phyloP scores from a whole-genome alignment of 2,329 filamentous ascomycete species.

The Cercospora janseana region DNA sequence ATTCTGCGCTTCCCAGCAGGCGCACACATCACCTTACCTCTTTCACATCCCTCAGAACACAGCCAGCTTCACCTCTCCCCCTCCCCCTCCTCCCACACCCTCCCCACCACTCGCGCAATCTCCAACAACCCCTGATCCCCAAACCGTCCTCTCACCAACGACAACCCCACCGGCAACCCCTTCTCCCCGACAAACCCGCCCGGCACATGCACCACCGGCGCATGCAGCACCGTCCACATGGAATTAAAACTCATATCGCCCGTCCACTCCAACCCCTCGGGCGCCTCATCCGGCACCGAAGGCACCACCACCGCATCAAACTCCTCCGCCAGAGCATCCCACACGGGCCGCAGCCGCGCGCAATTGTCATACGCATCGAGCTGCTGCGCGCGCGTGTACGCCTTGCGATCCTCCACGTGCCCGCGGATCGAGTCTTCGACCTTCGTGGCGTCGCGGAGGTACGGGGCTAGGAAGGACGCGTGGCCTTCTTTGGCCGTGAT shows the following conservation, averaged over 20 bases:
- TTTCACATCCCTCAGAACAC: neutral
- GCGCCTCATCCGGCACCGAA: conserved; percentile 60
- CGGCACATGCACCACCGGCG: conserved; percentile 62
- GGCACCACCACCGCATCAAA: conserved; percentile 60
- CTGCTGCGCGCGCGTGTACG: conserved; percentile 48
- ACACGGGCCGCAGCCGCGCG: conserved; percentile 56
- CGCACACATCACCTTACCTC: no score
- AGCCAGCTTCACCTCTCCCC: neutral
- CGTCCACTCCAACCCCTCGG: conserved; percentile 53
- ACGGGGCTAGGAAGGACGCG: conserved; percentile 50
- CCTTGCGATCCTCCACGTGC: conserved; percentile 52
- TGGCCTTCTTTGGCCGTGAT: conserved; percentile 54
- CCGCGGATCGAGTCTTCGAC: neutral
- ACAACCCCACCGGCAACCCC: conserved; percentile 60
- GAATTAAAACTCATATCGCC: conserved; percentile 51
- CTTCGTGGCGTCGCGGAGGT: conserved; percentile 39
- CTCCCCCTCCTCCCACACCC: conserved; percentile 15
- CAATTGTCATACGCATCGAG: conserved; percentile 57
- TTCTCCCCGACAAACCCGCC: conserved; percentile 59
- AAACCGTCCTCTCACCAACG: conserved; percentile 51
- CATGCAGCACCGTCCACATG: conserved; percentile 50
- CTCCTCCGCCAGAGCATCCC: conserved; percentile 52
- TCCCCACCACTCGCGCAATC: conserved; percentile 23
- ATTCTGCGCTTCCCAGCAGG: no score
- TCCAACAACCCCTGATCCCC: conserved; percentile 45